These are phyloP conservation scores for Suillus subluteus DNA, from an alignment of 768 basidiomycete species.

Conservation along the genomic window DNA sequence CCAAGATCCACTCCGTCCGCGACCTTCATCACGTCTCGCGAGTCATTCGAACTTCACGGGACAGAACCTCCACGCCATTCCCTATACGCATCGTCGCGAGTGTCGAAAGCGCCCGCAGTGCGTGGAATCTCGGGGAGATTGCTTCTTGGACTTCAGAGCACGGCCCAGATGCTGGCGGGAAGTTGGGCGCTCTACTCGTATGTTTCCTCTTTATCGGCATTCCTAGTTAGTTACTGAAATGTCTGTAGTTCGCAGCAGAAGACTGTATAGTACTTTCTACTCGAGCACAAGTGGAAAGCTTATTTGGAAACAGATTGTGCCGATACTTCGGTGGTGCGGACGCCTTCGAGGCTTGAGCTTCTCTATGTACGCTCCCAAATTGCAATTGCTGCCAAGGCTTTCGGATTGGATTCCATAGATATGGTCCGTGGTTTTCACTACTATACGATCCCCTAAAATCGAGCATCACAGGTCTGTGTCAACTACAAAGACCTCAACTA, in stretches of 20 bases:
- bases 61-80: conserved; percentile 30
- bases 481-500: conserved; percentile 77
- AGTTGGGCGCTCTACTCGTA: conserved; percentile 68
- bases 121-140: conserved; percentile 71
- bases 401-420: conserved; percentile 84
- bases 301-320: conserved; percentile 72
- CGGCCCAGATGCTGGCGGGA: conserved; percentile 49
- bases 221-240: background rate
- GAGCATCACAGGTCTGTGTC: conserved; percentile 69
- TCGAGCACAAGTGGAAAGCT: conserved; percentile 13
- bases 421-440: conserved; percentile 57
- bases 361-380: conserved; percentile 84
- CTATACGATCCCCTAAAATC: conserved; percentile 6
- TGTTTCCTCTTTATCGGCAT: conserved; percentile 27
- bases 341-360: conserved; percentile 73
- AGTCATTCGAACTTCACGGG: conserved; percentile 22
- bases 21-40: conserved; percentile 68
- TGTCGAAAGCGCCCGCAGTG: conserved; percentile 80
- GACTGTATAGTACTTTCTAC: conserved; percentile 62
- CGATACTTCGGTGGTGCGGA: conserved; percentile 81
- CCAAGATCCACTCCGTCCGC: conserved; percentile 75
- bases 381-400: conserved; percentile 82
- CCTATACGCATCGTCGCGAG: conserved; percentile 72
- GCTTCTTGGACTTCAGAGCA: conserved; percentile 65
- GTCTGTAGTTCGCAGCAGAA: conserved; percentile 87